Base-by-base conservation (phyloP, 148 eudicot species). In the Persicaria maculosa region DNA sequence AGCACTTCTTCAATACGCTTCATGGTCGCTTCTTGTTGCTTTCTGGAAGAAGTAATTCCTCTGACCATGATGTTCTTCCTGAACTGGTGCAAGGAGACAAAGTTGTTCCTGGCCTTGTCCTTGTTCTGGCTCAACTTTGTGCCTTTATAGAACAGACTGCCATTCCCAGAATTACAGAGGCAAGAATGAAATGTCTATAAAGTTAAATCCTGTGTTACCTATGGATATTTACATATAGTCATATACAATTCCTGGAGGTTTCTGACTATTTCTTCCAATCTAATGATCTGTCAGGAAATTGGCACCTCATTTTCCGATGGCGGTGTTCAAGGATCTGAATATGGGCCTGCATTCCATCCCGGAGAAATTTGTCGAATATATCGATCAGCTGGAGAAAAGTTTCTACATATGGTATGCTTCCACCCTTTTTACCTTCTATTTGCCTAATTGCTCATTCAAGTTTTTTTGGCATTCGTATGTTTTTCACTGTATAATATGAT, bases 121-220 rank as follows among this genome's bases (percentile, higher is more conserved):
- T 96, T 84, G 89, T 96, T 79, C 85, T 96, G 77, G 91, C 97
- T 79, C 87, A 92, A 83, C 92, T 96, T 46, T 86, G 90, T 74
- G 83, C 85, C 59, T 89, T 85, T 74, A 79, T 92, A 50, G 99
- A 96, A 82, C 99, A 91, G 84, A 89, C 76, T 85, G 96, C 97
- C 77, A 86, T 90, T 80, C 94, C 99, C 80, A 84, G 94, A 92
- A 88, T 92, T 76, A 92, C 97, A 0, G 99, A 92, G 97, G 99
- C 81, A 80, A 83, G 92, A 55, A 75, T 68, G 17, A 50, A 44
- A 72, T 7, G 59, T 20, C 52, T 47, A 19, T 75, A 75, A 68
- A 54, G 61, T 76, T 31, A 31, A 31, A 31, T 31, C 40, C 3
- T 31, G 40, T 31, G 40, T 31, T 31, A 31, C 40, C 40, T 31